Percentiles rank a stretch among this genome's conserved stretches.
phyloP scores from a whole-genome alignment of 805 yeast genomes.

The Saccharomyces kudriavzevii region DNA sequence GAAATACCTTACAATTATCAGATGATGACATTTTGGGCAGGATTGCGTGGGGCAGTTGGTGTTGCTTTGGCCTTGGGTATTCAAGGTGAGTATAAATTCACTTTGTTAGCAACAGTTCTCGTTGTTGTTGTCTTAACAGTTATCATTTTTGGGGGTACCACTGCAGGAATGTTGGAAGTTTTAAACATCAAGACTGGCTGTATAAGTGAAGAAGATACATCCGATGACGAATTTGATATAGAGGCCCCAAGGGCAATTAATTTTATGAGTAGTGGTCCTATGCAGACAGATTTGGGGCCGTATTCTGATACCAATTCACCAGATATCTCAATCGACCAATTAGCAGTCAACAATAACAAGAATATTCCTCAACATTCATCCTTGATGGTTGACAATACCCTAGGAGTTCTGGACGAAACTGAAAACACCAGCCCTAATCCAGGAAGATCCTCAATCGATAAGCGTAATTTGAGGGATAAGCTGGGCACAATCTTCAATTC shows the following conservation, averaged over 20 bases:
- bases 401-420: background rate
- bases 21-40: constrained; percentile 99
- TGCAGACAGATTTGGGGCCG: constrained; percentile 5
- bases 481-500: constrained; percentile 22
- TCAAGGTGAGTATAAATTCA: constrained; percentile 85
- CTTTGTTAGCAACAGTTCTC: constrained; percentile 85
- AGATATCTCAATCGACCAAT: constrained; percentile 13
- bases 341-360: constrained; percentile 7
- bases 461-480: constrained; percentile 5
- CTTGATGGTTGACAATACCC: background rate
- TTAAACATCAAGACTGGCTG: constrained; percentile 89
- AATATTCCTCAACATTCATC: background rate
- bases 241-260: constrained; percentile 48
- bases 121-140: constrained; percentile 96
- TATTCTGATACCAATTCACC: constrained; percentile 26
- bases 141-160: constrained; percentile 94
- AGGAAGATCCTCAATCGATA: background rate
- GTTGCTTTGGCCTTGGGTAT: constrained; percentile 97
- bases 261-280: constrained; percentile 1
- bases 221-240: constrained; percentile 93
- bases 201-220: constrained; percentile 60
- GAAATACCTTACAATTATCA: constrained; percentile 94
- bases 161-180: constrained; percentile 95
- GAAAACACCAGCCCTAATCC: background rate
- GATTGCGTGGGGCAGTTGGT: constrained; percentile 97